phyloP scores from a whole-genome alignment of 1,284 basidiomycete species.

The Irpex sp. region DNA sequence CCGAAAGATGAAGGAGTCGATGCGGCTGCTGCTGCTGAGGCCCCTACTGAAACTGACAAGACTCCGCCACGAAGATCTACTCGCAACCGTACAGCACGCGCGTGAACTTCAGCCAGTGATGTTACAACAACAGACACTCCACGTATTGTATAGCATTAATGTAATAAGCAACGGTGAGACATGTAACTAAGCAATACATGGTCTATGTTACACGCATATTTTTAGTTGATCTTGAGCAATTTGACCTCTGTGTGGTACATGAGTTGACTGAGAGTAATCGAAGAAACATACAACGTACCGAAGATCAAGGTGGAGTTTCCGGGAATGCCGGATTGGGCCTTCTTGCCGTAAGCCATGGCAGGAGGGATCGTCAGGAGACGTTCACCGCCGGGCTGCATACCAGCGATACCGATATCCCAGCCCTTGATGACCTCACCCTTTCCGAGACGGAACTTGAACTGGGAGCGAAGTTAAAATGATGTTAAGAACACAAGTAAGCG shows the following conservation, averaged over 20 bases:
- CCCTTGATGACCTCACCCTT: slow-evolving; percentile 58
- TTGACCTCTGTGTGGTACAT: slow-evolving; percentile 56
- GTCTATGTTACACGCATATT: neutral
- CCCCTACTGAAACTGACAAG: neutral
- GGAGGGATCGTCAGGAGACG: slow-evolving; percentile 78
- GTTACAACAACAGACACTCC: neutral
- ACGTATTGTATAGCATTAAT: neutral
- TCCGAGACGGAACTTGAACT: slow-evolving; percentile 87
- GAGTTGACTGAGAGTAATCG: slow-evolving; percentile 5
- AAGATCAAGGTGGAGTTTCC: slow-evolving; percentile 66
- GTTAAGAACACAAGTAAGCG: slow-evolving; percentile 19
- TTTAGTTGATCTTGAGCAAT: slow-evolving; percentile 61
- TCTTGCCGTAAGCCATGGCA: slow-evolving; percentile 64
- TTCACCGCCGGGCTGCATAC: slow-evolving; percentile 92
- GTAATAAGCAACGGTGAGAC: slow-evolving; percentile 41
- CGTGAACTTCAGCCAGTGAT: neutral
- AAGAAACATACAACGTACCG: slow-evolving; percentile 40
- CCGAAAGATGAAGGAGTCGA: neutral
- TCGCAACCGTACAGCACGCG: neutral
- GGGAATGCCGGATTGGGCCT: slow-evolving; percentile 49
- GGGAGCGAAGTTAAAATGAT: slow-evolving; percentile 2
- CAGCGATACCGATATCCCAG: slow-evolving; percentile 89
- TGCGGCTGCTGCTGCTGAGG: neutral
- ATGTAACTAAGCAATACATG: slow-evolving; percentile 67
- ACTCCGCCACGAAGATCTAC: neutral